These are phyloP conservation scores for Fusarium praegraminearum DNA, from an alignment of 2,329 filamentous ascomycete genomes.

Conservation along the genomic window DNA sequence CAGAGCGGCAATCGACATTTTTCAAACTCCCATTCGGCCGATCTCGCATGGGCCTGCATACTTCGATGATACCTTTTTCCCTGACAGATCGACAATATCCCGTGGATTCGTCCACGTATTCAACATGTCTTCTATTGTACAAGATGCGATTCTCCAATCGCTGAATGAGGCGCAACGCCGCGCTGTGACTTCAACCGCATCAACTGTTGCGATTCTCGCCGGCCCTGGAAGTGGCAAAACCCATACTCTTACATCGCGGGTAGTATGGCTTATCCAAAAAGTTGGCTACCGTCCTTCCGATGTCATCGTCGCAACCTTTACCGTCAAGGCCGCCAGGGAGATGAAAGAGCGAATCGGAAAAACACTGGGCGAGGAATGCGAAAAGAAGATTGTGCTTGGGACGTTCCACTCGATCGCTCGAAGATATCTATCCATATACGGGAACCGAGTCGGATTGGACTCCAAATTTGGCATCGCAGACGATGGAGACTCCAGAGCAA, in stretches of 20 bases:
- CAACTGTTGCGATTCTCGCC: conserved; percentile 74
- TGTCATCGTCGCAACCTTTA: conserved; percentile 96
- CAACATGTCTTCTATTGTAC: conserved; percentile 47
- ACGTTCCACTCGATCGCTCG: conserved; percentile 96
- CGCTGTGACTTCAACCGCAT: conserved; percentile 65
- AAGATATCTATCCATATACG: conserved; percentile 86
- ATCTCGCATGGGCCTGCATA: conserved; percentile 1
- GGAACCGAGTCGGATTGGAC: conserved; percentile 82
- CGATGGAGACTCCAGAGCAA: conserved; percentile 80
- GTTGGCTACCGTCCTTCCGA: conserved; percentile 82
- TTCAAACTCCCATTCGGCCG: neutral
- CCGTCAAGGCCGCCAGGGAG: conserved; percentile 91
- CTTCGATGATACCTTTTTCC: conserved; percentile 28
- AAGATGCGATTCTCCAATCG: conserved; percentile 58
- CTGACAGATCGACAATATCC: conserved; percentile 22
- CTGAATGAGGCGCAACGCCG: conserved; percentile 68
- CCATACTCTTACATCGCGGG: conserved; percentile 91
- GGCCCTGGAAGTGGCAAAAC: conserved; percentile 87
- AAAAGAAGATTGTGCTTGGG: conserved; percentile 83
- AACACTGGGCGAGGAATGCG: conserved; percentile 81
- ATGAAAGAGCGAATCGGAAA: conserved; percentile 90
- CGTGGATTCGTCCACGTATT: conserved; percentile 40
- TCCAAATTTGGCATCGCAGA: conserved; percentile 94
- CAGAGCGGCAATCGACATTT: neutral
- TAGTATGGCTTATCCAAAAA: conserved; percentile 86